phyloP scores from a whole-genome alignment of 1,284 basidiomycete species.

The Prillingera fragicola region DNA sequence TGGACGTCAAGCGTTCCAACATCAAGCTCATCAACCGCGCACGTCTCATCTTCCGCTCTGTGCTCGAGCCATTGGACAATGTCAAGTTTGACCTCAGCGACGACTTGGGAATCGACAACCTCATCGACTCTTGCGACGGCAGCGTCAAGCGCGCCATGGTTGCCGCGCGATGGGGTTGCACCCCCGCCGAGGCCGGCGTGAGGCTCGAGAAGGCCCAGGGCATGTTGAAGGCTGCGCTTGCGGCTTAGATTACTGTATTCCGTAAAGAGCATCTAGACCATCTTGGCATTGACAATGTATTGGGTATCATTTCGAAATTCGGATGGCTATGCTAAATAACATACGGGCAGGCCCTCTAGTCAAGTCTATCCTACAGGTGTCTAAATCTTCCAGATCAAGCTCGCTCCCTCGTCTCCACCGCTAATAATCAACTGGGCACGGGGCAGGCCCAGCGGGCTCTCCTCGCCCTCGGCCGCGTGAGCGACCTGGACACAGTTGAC shows the following conservation, averaged over 20 bases:
- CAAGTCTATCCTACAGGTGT: too few species aligned
- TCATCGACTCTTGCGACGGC: conserved; percentile 16
- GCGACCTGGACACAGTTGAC: conserved; percentile 71
- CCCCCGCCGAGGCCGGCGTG: conserved; percentile 5
- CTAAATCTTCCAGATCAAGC: conserved; percentile 59
- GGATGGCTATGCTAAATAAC: too few species aligned
- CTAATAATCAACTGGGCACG: conserved; percentile 59
- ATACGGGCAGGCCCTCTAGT: too few species aligned
- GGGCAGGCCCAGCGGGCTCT: conserved; percentile 37
- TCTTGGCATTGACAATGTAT: too few species aligned
- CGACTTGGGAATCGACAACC: conserved; percentile 12
- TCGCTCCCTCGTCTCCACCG: conserved; percentile 78
- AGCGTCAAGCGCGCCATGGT: conserved; percentile 19
- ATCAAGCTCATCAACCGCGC: conserved; percentile 13
- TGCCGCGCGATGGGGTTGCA: conserved; percentile 14
- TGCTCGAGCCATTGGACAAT: conserved; percentile 1
- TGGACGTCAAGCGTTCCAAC: conserved; percentile 12
- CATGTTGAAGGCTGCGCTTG: conserved; percentile 13
- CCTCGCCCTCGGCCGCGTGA: conserved; percentile 26
- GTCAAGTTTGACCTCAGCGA: conserved; percentile 2
- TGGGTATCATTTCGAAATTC: too few species aligned
- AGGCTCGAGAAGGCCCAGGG: conserved; percentile 10
- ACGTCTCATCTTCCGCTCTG: conserved; percentile 7
- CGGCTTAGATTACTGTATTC: too few species aligned
- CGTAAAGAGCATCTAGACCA: too few species aligned